Evolutionary conservation across 768 basidiomycete genomes (phyloP).

Genomic region (Rhodotorula taiwanensis): DNA sequence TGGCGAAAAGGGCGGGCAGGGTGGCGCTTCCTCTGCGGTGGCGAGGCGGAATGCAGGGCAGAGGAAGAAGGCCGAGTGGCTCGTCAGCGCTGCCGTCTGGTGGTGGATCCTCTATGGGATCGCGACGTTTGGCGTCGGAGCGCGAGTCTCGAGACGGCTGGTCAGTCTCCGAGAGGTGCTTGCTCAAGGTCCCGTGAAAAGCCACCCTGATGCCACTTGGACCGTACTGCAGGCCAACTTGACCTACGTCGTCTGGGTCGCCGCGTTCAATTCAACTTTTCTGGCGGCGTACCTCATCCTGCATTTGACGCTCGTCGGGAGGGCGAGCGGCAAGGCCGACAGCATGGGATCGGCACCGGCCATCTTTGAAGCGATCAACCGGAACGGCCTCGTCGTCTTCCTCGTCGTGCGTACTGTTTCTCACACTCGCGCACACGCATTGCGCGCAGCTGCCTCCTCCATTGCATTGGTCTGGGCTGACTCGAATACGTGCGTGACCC

Average conservation of each 20-base stretch:
- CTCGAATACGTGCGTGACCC: neutral
- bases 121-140: slow-evolving; percentile 17
- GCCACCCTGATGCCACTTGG: too few relatives aligned
- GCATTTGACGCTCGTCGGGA: slow-evolving; percentile 52
- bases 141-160: slow-evolving; percentile 55
- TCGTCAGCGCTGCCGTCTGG: slow-evolving; percentile 65
- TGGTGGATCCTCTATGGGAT: slow-evolving; percentile 65
- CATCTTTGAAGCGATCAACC: slow-evolving; percentile 74
- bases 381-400: slow-evolving; percentile 71
- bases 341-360: slow-evolving; percentile 48
- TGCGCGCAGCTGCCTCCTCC: too few relatives aligned
- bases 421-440: too few relatives aligned
- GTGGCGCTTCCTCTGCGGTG: too few relatives aligned
- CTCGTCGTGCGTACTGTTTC: slow-evolving; percentile 63
- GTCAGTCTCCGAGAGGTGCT: slow-evolving; percentile 49
- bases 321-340: neutral
- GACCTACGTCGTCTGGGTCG: slow-evolving; percentile 80
- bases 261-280: slow-evolving; percentile 80
- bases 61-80: slow-evolving; percentile 66
- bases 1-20: too few relatives aligned
- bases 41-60: slow-evolving; percentile 16
- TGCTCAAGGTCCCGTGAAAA: too few relatives aligned
- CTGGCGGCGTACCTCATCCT: slow-evolving; percentile 70
- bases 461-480: too few relatives aligned
- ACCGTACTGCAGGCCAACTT: slow-evolving; percentile 83